Evolutionary conservation across 768 basidiomycete genomes (phyloP), one percentile per base, ranked within the genome.

Genomic region (Trametes meyenii): DNA sequence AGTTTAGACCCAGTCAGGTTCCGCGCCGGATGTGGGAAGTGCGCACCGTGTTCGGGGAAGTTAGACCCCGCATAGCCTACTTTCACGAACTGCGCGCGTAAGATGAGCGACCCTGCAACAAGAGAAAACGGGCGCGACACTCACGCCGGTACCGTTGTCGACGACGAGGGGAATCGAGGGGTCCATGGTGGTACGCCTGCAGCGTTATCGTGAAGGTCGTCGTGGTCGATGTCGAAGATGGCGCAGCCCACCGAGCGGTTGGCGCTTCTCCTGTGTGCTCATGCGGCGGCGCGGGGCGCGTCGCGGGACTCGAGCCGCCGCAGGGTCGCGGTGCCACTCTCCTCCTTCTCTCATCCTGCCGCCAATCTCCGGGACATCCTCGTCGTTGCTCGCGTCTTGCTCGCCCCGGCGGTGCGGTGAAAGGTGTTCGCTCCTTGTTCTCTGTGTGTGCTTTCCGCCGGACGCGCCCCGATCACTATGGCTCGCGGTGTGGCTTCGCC

Each of bases 101-200:
- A 13, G n/a, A 49, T 66, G 61, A 66, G 55, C 54, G 61, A 50
- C 8, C 2, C 33, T 19, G 58, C 42, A 54, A 39, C 33, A 38
- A 26, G 60, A 40, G 42, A 35, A n/a, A n/a, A 33, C 23, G 38
- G 38, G 19, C 11, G 33, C 23, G 35, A 16, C 21, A 46, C 83
- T 69, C 67, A 85, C 84, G 21, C 85, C 85, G n/a, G 85, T 87
- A 67, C 85, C 85, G 65, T 85, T 85, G 70, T 86, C 85, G 58
- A 86, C 84, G 33, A 86, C 84, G 48, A 86, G 62, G 33, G 80
- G 80, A 26, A 72, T 63, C 56, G 72, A 72, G 11, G 74, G 71
- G 65, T 77, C 76, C 76, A 77, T 76, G 51, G 53, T 58, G 13
- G 24, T 33, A n/a, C 12, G 16, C 35, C 33, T 45, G 54, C 40